Percentiles rank a stretch among this genome's conserved stretches.
These are phyloP conservation scores for Colletotrichum eleusines DNA, from an alignment of 2,329 filamentous ascomycete genomes.

Conservation along the genomic window DNA sequence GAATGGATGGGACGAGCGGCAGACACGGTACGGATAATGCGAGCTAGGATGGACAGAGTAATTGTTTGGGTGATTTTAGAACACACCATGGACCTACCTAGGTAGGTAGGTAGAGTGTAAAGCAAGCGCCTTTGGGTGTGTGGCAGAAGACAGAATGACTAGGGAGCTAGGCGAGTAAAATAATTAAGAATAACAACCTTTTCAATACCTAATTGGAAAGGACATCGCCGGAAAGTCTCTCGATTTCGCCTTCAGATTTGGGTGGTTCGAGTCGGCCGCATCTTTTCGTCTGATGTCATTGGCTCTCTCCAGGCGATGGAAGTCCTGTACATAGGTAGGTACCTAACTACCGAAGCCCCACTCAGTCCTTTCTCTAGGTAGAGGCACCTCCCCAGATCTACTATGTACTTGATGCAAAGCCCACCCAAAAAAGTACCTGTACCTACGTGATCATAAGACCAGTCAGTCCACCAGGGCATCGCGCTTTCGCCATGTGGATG, in stretches of 20 bases:
- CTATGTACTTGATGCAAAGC: too few relatives aligned
- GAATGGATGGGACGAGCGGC: conserved; percentile 32
- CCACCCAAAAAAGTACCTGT: too few relatives aligned
- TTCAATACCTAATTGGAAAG: background rate
- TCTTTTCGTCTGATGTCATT: conserved; percentile 38
- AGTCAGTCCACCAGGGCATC: too few relatives aligned
- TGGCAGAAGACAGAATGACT: background rate
- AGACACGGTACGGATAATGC: conserved; percentile 19
- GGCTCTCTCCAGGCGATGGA: conserved; percentile 16
- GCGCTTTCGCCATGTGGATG: too few relatives aligned
- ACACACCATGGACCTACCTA: too few relatives aligned
- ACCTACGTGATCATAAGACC: too few relatives aligned
- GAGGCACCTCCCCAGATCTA: too few relatives aligned
- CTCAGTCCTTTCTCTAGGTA: too few relatives aligned
- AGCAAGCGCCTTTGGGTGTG: background rate
- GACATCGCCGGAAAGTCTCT: background rate
- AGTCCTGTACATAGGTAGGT: too few relatives aligned
- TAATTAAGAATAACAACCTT: background rate
- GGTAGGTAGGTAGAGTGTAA: too few relatives aligned
- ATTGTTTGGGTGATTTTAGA: background rate
- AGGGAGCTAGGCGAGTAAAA: too few relatives aligned
- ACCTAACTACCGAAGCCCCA: too few relatives aligned
- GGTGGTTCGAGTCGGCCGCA: conserved; percentile 28
- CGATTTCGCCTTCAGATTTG: conserved; percentile 16
- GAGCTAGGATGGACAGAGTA: conserved; percentile 16